Evolutionary conservation across 2,329 filamentous ascomycete genomes (phyloP).

Genomic region (Penicillium sp.): DNA sequence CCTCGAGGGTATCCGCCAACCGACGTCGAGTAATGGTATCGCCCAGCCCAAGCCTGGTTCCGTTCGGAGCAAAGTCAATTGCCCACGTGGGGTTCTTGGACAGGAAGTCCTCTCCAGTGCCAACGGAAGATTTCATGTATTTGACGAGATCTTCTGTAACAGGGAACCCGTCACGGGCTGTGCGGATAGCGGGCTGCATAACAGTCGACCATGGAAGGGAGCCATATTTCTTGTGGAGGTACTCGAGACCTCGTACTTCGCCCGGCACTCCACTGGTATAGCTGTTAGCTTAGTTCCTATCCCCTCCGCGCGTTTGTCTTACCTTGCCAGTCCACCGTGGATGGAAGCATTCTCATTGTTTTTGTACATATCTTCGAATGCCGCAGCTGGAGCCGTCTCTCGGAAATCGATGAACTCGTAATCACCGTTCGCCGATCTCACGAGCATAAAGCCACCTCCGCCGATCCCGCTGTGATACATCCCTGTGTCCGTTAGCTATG

Average conservation of each 20-base stretch:
- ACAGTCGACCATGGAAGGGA: conserved; percentile 67
- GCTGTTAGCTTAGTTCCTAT: not conserved
- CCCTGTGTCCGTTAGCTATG: conserved; percentile 33
- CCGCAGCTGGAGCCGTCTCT: conserved; percentile 79
- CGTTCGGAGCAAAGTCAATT: conserved; percentile 82
- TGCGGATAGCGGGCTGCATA: conserved; percentile 68
- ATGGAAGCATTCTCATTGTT: conserved; percentile 66
- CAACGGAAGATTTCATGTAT: conserved; percentile 63
- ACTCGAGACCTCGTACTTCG: conserved; percentile 70
- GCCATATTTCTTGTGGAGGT: conserved; percentile 65
- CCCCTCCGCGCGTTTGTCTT: conserved; percentile 3
- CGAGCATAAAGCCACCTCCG: conserved; percentile 85
- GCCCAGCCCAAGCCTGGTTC: conserved; percentile 66
- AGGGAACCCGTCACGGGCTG: conserved; percentile 71
- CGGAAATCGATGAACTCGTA: conserved; percentile 90
- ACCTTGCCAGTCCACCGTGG: conserved; percentile 67
- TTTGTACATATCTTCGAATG: conserved; percentile 79
- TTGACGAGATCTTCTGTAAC: conserved; percentile 70
- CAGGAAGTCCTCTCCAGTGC: conserved; percentile 61
- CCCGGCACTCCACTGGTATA: conserved; percentile 52
- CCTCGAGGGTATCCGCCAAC: conserved; percentile 75
- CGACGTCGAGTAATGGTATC: conserved; percentile 77
- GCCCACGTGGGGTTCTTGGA: conserved; percentile 75
- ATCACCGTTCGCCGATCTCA: conserved; percentile 67
- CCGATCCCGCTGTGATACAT: conserved; percentile 81